phyloP scores from a whole-genome alignment of 768 basidiomycete species.

The Phylloporus arenicola region DNA sequence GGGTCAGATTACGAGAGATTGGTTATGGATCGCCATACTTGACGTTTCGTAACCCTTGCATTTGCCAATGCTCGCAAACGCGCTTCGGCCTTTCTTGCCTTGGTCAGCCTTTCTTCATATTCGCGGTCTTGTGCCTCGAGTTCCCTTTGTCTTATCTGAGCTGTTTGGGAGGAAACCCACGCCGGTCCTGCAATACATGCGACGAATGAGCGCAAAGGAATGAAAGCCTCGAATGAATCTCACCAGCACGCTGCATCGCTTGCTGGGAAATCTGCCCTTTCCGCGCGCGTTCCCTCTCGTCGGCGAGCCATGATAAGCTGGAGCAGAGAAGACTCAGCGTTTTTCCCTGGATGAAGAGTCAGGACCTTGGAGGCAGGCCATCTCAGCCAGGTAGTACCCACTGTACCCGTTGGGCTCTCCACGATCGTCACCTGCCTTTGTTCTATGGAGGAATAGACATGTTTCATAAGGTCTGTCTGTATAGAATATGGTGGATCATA shows the following conservation, averaged over 20 bases:
- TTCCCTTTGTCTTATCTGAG: conserved; percentile 56
- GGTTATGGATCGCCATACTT: conserved; percentile 35
- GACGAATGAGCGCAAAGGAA: conserved; percentile 6
- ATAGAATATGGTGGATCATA: conserved; percentile 79
- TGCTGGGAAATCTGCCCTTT: conserved; percentile 54
- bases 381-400: conserved; percentile 32
- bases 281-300: conserved; percentile 62
- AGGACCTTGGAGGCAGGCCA: background rate
- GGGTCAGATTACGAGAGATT: conserved; percentile 2
- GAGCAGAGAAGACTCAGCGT: conserved; percentile 77
- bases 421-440: conserved; percentile 70
- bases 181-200: conserved; percentile 43
- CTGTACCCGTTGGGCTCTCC: conserved; percentile 88
- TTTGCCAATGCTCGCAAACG: conserved; percentile 46
- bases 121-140: conserved; percentile 64
- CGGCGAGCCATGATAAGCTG: conserved; percentile 67
- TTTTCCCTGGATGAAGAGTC: conserved; percentile 59
- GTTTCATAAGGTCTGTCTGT: conserved; percentile 83
- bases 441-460: conserved; percentile 79
- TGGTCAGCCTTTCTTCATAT: conserved; percentile 52
- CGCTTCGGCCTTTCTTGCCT: conserved; percentile 62
- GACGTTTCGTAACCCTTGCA: conserved; percentile 56
- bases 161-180: conserved; percentile 74
- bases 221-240: background rate
- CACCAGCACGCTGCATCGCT: conserved; percentile 23